These are phyloP conservation scores for Russula griseocarnosa DNA, from an alignment of 768 basidiomycete species.

Conservation along the genomic window DNA sequence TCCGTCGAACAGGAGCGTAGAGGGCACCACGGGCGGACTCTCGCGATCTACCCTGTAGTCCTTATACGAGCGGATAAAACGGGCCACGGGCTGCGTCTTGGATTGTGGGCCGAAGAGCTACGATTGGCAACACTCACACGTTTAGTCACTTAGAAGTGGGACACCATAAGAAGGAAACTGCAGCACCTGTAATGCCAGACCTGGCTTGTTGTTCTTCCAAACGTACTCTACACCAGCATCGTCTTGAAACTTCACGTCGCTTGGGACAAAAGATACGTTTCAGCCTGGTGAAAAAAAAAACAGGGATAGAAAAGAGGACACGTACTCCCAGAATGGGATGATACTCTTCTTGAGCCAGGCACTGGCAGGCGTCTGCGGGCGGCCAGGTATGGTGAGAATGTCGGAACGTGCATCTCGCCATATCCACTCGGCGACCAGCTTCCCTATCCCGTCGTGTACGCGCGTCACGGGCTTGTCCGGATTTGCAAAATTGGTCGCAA, in stretches of 20 bases:
- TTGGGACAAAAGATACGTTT: background rate
- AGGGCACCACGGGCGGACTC: slow-evolving; percentile 19
- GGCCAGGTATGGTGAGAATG: slow-evolving; percentile 24
- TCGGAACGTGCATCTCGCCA: slow-evolving; percentile 28
- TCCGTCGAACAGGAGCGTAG: slow-evolving; percentile 25
- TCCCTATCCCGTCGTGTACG: slow-evolving; percentile 19
- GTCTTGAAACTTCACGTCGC: slow-evolving; percentile 24
- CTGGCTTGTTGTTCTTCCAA: slow-evolving; percentile 26
- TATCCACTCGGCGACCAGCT: slow-evolving; percentile 26
- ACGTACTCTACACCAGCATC: slow-evolving; percentile 19
- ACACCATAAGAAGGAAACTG: background rate
- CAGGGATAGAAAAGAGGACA: background rate
- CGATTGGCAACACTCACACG: too few species aligned
- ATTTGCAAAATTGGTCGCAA: slow-evolving; percentile 23
- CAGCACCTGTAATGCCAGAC: slow-evolving; percentile 20
- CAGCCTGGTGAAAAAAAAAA: background rate
- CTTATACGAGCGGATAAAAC: slow-evolving; percentile 23
- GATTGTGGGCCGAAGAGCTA: slow-evolving; percentile 24
- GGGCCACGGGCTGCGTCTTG: slow-evolving; percentile 27
- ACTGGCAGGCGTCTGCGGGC: slow-evolving; percentile 14
- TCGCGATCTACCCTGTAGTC: slow-evolving; percentile 17
- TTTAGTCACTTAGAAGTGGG: background rate
- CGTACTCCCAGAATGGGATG: slow-evolving; percentile 25
- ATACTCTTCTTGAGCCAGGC: slow-evolving; percentile 28
- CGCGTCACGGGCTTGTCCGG: slow-evolving; percentile 19